phyloP scores from a whole-genome alignment of 805 yeast species.

The Lipomyces lipofer region DNA sequence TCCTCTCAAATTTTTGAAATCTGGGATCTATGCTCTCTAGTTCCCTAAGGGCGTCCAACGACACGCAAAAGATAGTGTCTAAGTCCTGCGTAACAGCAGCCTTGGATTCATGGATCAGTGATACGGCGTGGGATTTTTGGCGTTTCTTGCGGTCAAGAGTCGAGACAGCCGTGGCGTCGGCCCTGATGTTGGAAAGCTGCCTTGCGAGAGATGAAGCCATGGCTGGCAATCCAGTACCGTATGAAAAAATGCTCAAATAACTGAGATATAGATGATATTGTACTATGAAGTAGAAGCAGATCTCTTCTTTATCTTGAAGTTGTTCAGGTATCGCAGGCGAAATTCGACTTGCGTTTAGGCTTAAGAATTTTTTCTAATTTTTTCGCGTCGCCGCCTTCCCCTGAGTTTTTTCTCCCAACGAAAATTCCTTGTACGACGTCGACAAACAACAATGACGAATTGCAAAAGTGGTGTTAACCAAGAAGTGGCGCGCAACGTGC shows the following conservation, averaged over 20 bases:
- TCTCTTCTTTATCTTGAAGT: neutral
- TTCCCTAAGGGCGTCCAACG: conserved; percentile 74
- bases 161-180: conserved; percentile 25
- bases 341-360: neutral
- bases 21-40: conserved; percentile 71
- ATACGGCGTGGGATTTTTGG: conserved; percentile 83
- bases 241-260: no score
- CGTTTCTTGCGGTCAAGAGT: conserved; percentile 63
- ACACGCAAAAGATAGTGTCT: conserved; percentile 71
- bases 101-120: conserved; percentile 80
- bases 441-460: neutral
- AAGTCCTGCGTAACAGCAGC: conserved; percentile 94
- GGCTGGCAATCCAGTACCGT: no score
- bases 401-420: neutral
- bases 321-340: neutral
- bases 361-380: conserved; percentile 5
- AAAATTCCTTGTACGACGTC: no score
- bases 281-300: no score
- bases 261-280: no score
- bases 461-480: no score
- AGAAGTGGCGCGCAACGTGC: no score
- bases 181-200: conserved; percentile 68
- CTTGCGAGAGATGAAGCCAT: conserved; percentile 64
- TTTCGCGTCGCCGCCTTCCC: neutral
- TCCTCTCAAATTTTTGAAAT: conserved; percentile 64